A percentile compares a stretch with the other conserved stretches of the same genome.
Conservation (phyloP, 2,329 filamentous ascomycete genomes). For the Aspergillus nomiae region DNA sequence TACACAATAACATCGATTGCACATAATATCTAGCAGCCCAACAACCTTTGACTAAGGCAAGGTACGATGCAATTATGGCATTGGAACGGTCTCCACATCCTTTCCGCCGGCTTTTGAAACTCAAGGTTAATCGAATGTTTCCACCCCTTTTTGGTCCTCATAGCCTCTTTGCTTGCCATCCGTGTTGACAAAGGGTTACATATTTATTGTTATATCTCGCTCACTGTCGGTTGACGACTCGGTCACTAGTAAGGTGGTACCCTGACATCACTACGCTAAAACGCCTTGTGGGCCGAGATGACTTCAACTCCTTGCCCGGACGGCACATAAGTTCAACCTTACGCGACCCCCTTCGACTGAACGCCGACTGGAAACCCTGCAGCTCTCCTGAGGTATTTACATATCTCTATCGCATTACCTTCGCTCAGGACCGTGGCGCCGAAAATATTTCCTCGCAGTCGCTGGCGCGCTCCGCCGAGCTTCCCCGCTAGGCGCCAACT, state of each 20-base stretch:
- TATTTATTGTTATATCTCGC: background rate
- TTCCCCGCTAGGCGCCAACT: constrained; percentile 19
- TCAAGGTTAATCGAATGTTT: background rate
- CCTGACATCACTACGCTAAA: background rate
- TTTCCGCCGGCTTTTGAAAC: background rate
- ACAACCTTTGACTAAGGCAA: background rate
- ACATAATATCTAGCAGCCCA: background rate
- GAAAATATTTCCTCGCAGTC: constrained; percentile 21
- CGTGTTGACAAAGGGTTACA: background rate
- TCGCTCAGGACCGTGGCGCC: constrained; percentile 27
- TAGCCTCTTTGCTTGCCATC: background rate
- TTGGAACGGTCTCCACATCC: background rate
- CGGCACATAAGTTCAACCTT: background rate
- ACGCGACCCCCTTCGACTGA: background rate
- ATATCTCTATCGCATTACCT: background rate
- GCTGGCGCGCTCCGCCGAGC: constrained; percentile 22
- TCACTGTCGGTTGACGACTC: background rate
- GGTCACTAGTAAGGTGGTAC: background rate
- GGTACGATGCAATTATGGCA: background rate
- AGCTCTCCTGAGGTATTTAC: background rate
- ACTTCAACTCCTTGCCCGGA: background rate
- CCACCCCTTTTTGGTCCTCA: background rate
- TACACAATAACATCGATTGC: background rate
- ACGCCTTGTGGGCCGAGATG: background rate
- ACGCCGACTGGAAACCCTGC: background rate